Base-by-base conservation (phyloP, 2,329 filamentous ascomycete genomes). In the Hymenoscyphus linearis region DNA sequence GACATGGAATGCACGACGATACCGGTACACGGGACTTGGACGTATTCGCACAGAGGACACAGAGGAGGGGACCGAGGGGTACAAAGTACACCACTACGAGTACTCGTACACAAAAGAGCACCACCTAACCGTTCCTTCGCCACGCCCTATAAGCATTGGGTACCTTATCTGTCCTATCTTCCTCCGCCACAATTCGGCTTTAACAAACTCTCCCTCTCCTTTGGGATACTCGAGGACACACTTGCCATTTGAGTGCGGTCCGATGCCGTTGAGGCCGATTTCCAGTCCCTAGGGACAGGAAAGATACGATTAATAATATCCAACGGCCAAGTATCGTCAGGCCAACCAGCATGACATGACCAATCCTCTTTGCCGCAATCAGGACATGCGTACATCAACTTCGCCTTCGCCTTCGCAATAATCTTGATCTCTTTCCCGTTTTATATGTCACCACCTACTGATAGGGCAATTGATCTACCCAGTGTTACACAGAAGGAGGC, bases 261-360 rank as follows among this genome's bases (percentile, higher is more conserved):
- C n/a, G 10, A 55, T 34, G 52, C 52, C n/a, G 52, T 55, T 55
- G 52, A 55, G 52, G 52, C 25, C 52, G 52, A 55, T 55, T 26
- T 16, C 52, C 27, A 31, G 52, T 34, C 31, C 25, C 34, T 55
- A 25, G 27, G 52, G 52, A 35, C 25, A 27, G 26, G 47, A 52
- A 25, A 10, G 47, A 10, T 13, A 31, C n/a, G 9, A 54, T 16
- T 35, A 34, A n/a, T n/a, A n/a, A n/a, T n/a, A n/a, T n/a, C n/a
- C n/a, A 18, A 55, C 31, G 25, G 31, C 52, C 52, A 55, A 55
- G 52, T 55, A 31, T 26, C 52, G 52, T 16, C 16, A 55, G 25
- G n/a, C n/a, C n/a, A n/a, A 26, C 47, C 13, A 13, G 10, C 12
- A 55, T 31, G 52, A 4, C 26, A 31, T 40, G 36, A 40, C 36